Base-by-base conservation (phyloP, 1,284 basidiomycete species). In the Naganishia sp. region DNA sequence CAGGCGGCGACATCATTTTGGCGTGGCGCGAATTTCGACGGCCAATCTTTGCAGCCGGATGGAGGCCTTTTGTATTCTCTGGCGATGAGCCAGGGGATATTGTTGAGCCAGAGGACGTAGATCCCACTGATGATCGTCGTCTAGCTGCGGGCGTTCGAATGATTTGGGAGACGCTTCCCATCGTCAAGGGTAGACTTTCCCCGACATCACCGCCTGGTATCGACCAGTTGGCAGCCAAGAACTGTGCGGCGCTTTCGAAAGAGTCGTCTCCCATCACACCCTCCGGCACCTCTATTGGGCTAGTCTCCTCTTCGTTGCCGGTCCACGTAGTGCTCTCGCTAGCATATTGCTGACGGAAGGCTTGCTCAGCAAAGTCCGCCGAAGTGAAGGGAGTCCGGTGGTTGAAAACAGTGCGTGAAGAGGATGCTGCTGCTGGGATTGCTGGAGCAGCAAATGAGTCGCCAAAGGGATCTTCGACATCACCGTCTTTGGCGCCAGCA, bases 391-490 rank as follows among this genome's bases (percentile, higher is more conserved):
- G 67, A 31, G 50, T 53, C 49, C 51, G 23, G 55, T 63, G 41
- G 28, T 65, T 62, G 67, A 54, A 55, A 6, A 49, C 28, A 21
- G 32, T 55, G 51, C 31, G 32, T 25, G 52, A 41, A 7, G 58
- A 58, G 17, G 66, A 63, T 17, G 68, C 45, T 10, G 32, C 32
- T 21, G 67, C 25, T 13, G 66, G 15, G 9, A 66, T 31, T 6
- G 68, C 49, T 13, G 67, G 51, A 2, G 70, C 50, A 0, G 62
- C 68, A 50, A 72, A 72, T 25, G 68, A 66, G 49, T 72, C 71
- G 15, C 71, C 77, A 58, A 79, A 79, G 1, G 79, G 79, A 63
- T 80, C 76, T 60, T 76, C 75, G 25, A 70, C 64, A 66, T 66
- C 65, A 41, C 58, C 65, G 10, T 56, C 62, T 5, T 45, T 46